Conservation (phyloP, 1,139 yeast genomes). For the Candida dubliniensis region DNA sequence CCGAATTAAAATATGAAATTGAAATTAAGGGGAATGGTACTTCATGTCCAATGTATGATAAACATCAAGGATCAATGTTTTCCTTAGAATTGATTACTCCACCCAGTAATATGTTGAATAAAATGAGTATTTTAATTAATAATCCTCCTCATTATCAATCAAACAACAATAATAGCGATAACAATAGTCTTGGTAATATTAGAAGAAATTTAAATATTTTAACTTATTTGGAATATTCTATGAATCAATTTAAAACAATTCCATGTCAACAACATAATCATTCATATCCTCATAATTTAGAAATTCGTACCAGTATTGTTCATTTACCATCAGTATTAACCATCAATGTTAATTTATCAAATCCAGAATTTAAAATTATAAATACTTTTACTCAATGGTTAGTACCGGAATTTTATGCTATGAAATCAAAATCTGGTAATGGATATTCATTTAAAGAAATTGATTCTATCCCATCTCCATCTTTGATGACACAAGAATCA, state of each 20-base stretch:
- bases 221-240: constrained; percentile 58
- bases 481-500: no score
- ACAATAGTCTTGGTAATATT: constrained; percentile 12
- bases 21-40: constrained; percentile 30
- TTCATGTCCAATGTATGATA: constrained; percentile 37
- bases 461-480: constrained; percentile 19
- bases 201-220: constrained; percentile 24
- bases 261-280: constrained; percentile 32
- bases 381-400: constrained; percentile 55
- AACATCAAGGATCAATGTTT: constrained; percentile 21
- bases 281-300: constrained; percentile 47
- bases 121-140: constrained; percentile 26
- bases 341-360: constrained; percentile 55
- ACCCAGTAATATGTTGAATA: constrained; percentile 27
- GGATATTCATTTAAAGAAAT: constrained; percentile 29
- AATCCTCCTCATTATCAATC: constrained; percentile 11
- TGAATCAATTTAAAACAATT: constrained; percentile 52
- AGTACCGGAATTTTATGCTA: constrained; percentile 55
- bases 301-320: constrained; percentile 44
- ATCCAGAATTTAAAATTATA: constrained; percentile 45
- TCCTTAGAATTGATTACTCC: constrained; percentile 38
- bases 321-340: constrained; percentile 68
- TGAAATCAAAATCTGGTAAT: constrained; percentile 18
- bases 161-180: constrained; percentile 1
- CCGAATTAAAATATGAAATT: constrained; percentile 39